phyloP scores from a whole-genome alignment of 768 basidiomycete genomes.

The Suillus americanus region DNA sequence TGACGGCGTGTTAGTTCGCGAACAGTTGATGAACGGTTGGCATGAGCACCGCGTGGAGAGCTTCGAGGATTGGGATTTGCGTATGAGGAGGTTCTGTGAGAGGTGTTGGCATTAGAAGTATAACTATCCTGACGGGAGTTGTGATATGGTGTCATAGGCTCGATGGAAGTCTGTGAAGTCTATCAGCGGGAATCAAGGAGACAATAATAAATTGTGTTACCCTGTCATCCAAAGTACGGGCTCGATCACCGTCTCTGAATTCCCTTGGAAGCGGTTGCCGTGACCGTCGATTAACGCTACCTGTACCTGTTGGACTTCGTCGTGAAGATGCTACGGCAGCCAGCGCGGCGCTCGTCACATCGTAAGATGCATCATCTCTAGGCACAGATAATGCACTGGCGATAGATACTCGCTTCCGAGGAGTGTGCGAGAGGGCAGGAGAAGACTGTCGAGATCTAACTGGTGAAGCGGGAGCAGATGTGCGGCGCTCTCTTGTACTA shows the following conservation, averaged over 20 bases:
- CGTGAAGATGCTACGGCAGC: constrained; percentile 60
- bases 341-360: constrained; percentile 57
- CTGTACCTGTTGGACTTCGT: constrained; percentile 43
- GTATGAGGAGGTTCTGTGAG: constrained; percentile 25
- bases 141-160: constrained; percentile 42
- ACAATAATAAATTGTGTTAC: constrained; percentile 29
- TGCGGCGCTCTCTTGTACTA: constrained; percentile 40
- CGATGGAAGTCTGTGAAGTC: constrained; percentile 28
- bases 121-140: constrained; percentile 24
- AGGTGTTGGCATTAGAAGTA: constrained; percentile 21
- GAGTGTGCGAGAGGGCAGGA: constrained; percentile 40
- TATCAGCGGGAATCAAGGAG: constrained; percentile 7
- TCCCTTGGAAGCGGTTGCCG: constrained; percentile 52
- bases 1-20: constrained; percentile 49
- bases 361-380: constrained; percentile 24
- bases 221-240: constrained; percentile 38
- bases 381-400: constrained; percentile 31
- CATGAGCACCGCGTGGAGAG: constrained; percentile 31
- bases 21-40: constrained; percentile 44
- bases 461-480: constrained; percentile 50
- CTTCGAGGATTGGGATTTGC: constrained; percentile 23
- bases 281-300: constrained; percentile 34
- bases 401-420: constrained; percentile 43
- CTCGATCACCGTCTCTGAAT: constrained; percentile 36
- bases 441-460: constrained; percentile 37